These are phyloP conservation scores for Phytophthora pini DNA, from an alignment of 352 stramenopile genomes.

Conservation along the genomic window DNA sequence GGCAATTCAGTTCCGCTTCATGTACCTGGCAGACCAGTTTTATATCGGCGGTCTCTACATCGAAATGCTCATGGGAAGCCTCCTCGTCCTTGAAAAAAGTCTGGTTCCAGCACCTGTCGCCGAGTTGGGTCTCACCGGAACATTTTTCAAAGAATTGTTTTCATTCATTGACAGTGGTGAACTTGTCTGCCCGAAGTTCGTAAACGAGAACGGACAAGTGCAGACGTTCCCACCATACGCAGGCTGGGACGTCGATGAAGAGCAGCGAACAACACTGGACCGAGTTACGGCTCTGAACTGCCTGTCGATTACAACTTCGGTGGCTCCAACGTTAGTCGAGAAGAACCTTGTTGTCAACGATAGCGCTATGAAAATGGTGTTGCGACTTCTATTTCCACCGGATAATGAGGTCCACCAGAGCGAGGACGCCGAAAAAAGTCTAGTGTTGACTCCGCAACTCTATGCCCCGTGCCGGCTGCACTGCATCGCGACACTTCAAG, in stretches of 20 bases:
- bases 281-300: constrained; percentile 74
- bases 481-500: constrained; percentile 62
- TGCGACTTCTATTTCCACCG: constrained; percentile 76
- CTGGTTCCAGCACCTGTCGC: constrained; percentile 41
- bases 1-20: constrained; percentile 72
- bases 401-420: constrained; percentile 81
- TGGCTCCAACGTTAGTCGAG: constrained; percentile 67
- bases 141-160: constrained; percentile 81
- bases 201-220: constrained; percentile 34
- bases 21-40: constrained; percentile 68
- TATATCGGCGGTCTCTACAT: constrained; percentile 78
- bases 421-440: constrained; percentile 52
- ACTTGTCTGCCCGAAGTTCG: constrained; percentile 41
- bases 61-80: constrained; percentile 71
- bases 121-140: constrained; percentile 63
- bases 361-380: constrained; percentile 74
- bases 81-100: constrained; percentile 72
- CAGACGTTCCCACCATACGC: constrained; percentile 54
- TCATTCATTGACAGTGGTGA: constrained; percentile 81
- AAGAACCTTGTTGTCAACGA: constrained; percentile 58
- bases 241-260: constrained; percentile 61
- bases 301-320: constrained; percentile 60
- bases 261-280: constrained; percentile 55
- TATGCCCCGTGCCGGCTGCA: constrained; percentile 71
- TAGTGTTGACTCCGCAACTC: constrained; percentile 62